Conservation (phyloP, 1,284 basidiomycete species). For the Schizophyllum amplum region DNA sequence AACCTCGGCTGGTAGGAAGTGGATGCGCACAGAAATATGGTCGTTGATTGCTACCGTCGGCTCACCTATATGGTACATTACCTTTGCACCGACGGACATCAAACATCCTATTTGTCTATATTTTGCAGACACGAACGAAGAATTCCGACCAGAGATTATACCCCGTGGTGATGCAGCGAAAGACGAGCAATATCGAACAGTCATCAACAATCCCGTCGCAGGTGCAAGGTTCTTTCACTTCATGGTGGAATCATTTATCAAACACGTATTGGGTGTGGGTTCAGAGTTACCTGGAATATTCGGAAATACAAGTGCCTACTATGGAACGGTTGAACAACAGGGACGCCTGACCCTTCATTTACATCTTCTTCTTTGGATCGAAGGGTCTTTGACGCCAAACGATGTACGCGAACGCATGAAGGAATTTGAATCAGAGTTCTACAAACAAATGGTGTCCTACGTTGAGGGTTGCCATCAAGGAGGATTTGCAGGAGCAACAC, state of each 20-base stretch:
- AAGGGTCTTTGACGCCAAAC: conserved; percentile 16
- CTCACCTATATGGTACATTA: conserved; percentile 29
- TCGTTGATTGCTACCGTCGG: conserved; percentile 13
- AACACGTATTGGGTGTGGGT: conserved; percentile 22
- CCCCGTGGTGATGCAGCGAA: conserved; percentile 2
- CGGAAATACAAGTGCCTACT: conserved; percentile 25
- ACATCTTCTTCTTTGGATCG: conserved; percentile 26
- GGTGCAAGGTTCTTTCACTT: conserved; percentile 24
- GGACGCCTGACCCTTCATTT: conserved; percentile 26
- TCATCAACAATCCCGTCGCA: conserved; percentile 24
- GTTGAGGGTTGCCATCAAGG: background rate
- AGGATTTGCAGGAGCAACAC: background rate
- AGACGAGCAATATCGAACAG: background rate
- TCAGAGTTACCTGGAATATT: conserved; percentile 19
- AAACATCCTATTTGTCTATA: conserved; percentile 13
- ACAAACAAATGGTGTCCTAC: background rate
- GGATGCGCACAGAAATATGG: conserved; percentile 20
- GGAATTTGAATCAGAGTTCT: background rate
- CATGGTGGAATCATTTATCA: conserved; percentile 21
- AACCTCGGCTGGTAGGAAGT: conserved; percentile 18
- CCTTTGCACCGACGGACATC: conserved; percentile 25
- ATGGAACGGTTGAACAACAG: conserved; percentile 30
- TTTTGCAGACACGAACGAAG: conserved; percentile 17
- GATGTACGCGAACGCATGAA: conserved; percentile 17
- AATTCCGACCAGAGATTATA: conserved; percentile 11